Conservation (phyloP, 495 filamentous ascomycete species). For the Podospora conica region DNA sequence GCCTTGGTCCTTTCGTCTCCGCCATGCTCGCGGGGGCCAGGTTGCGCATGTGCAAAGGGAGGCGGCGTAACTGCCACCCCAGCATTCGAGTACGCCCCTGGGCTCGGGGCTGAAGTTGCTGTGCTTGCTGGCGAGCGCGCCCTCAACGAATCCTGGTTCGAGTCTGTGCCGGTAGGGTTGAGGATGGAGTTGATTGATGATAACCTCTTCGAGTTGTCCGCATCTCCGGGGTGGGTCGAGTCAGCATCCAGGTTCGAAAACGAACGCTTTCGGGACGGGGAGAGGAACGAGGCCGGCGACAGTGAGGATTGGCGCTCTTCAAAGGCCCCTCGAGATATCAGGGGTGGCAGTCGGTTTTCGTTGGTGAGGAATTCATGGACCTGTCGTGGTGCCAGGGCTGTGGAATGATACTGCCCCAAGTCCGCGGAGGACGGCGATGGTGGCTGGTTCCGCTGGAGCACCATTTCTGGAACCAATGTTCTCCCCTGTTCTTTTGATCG, state of each 20-base stretch:
- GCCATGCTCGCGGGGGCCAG: slow-evolving; percentile 34
- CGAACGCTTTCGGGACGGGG: slow-evolving; percentile 57
- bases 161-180: slow-evolving; percentile 47
- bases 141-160: slow-evolving; percentile 20
- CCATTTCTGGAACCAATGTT: slow-evolving; percentile 44
- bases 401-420: slow-evolving; percentile 42
- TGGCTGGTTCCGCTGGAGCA: slow-evolving; percentile 31
- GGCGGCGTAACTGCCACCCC: slow-evolving; percentile 21
- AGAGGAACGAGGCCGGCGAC: slow-evolving; percentile 47
- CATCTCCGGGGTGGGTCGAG: slow-evolving; percentile 19
- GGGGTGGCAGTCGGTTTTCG: slow-evolving; percentile 50
- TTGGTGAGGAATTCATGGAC: slow-evolving; percentile 41
- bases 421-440: slow-evolving; percentile 33
- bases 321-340: slow-evolving; percentile 38
- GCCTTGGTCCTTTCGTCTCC: slow-evolving; percentile 51
- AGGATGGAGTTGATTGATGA: slow-evolving; percentile 78
- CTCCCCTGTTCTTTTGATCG: slow-evolving; percentile 36
- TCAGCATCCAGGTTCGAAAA: slow-evolving; percentile 53
- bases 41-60: slow-evolving; percentile 19
- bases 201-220: slow-evolving; percentile 49
- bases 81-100: slow-evolving; percentile 26
- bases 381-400: slow-evolving; percentile 25
- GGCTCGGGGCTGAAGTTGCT: slow-evolving; percentile 30
- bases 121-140: slow-evolving; percentile 33
- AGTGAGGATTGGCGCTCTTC: slow-evolving; percentile 44